Percentiles rank a stretch among this genome's conserved stretches.
Evolutionary conservation across 352 stramenopile species (phyloP).

Genomic region (Phytophthora lateralis): DNA sequence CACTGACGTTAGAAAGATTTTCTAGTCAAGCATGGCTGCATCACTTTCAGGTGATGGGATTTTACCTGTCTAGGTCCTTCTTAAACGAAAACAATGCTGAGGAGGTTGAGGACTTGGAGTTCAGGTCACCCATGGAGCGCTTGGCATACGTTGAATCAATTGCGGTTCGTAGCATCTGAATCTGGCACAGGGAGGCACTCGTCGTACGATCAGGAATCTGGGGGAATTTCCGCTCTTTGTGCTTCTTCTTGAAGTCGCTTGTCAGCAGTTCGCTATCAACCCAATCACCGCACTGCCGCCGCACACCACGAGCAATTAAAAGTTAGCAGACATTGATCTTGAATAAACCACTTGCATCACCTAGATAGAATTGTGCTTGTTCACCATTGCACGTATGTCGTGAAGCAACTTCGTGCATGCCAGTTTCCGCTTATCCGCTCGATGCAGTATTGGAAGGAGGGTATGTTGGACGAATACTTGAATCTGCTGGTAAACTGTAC

Average conservation of each 20-base stretch:
- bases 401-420: slow-evolving; percentile 68
- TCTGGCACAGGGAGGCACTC: slow-evolving; percentile 42
- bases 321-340: neutral
- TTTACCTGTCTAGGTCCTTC: slow-evolving; percentile 79
- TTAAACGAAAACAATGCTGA: slow-evolving; percentile 67
- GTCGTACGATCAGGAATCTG: slow-evolving; percentile 35
- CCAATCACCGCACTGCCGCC: slow-evolving; percentile 64
- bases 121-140: slow-evolving; percentile 60
- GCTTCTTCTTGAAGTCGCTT: slow-evolving; percentile 61
- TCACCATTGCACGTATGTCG: slow-evolving; percentile 68
- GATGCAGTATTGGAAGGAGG: slow-evolving; percentile 76
- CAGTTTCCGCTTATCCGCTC: slow-evolving; percentile 86
- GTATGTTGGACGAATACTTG: slow-evolving; percentile 82
- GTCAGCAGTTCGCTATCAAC: slow-evolving; percentile 37
- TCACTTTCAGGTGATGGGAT: neutral
- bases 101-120: slow-evolving; percentile 44
- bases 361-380: slow-evolving; percentile 1
- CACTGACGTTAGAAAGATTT: slow-evolving; percentile 1
- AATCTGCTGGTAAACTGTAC: slow-evolving; percentile 62
- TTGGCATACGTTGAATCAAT: slow-evolving; percentile 71
- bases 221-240: slow-evolving; percentile 50
- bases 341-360: neutral
- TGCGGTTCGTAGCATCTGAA: slow-evolving; percentile 60
- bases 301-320: neutral
- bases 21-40: neutral